Conservation (phyloP, 2,329 filamentous ascomycete species). For the Alternaria novae-zelandiae region DNA sequence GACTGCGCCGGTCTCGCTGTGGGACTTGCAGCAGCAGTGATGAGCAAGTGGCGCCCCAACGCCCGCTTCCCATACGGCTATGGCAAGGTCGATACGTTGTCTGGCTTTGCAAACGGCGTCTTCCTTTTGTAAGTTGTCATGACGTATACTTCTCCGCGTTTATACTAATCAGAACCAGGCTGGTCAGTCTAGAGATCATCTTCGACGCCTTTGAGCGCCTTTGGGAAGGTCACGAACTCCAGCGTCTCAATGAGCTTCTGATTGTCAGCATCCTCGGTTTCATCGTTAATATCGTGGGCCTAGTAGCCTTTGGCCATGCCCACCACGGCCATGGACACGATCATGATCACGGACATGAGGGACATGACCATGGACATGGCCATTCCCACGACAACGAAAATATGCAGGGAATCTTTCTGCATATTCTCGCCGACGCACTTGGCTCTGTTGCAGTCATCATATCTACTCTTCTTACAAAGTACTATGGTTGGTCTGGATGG, state of each 20-base stretch:
- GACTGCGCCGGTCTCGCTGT: slow-evolving; percentile 93
- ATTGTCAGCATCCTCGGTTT: slow-evolving; percentile 87
- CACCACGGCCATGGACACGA: slow-evolving; percentile 62
- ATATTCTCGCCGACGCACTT: slow-evolving; percentile 92
- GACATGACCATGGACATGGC: slow-evolving; percentile 39
- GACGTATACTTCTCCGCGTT: not conserved
- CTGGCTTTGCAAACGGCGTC: slow-evolving; percentile 94
- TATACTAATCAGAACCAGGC: slow-evolving; percentile 55
- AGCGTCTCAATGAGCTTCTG: slow-evolving; percentile 83
- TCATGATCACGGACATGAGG: slow-evolving; percentile 50
- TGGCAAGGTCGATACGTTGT: slow-evolving; percentile 94
- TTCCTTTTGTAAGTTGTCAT: slow-evolving; percentile 76
- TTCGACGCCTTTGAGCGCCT: slow-evolving; percentile 92
- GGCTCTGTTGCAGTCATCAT: slow-evolving; percentile 94
- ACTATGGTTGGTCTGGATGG: slow-evolving; percentile 90
- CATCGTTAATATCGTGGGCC: slow-evolving; percentile 88
- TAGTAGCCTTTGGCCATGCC: slow-evolving; percentile 76
- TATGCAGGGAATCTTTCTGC: slow-evolving; percentile 96
- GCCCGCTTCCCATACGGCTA: slow-evolving; percentile 91
- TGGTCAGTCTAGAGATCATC: slow-evolving; percentile 94
- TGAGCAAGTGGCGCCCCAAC: slow-evolving; percentile 95
- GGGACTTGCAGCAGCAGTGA: slow-evolving; percentile 87
- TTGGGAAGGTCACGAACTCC: slow-evolving; percentile 81
- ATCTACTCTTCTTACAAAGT: slow-evolving; percentile 85
- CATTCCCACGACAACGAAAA: slow-evolving; percentile 86